Percentiles rank a stretch among this genome's conserved stretches.
phyloP scores from a whole-genome alignment of 495 filamentous ascomycete species.

The Tuber brumale region DNA sequence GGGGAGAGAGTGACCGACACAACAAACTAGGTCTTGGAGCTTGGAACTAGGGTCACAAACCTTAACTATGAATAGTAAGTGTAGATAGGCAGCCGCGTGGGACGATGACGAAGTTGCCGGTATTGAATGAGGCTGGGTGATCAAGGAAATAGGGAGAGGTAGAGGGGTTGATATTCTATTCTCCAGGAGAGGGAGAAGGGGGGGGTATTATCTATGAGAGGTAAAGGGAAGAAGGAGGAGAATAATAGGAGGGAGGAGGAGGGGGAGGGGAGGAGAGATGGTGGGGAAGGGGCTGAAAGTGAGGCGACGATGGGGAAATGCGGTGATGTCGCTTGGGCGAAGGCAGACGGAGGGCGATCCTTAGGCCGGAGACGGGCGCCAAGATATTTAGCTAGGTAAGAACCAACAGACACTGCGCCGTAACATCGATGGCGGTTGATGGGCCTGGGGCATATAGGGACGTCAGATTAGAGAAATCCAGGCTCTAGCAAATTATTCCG shows the following conservation, averaged over 20 bases:
- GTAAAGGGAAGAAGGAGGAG: not conserved
- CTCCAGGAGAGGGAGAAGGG: not conserved
- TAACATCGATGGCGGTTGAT: not conserved
- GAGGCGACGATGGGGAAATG: slow-evolving; percentile 1
- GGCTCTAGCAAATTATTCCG: not conserved
- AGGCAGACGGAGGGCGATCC: not conserved
- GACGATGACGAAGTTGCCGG: not conserved
- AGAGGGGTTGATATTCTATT: not conserved
- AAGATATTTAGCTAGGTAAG: not conserved
- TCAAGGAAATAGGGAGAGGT: not conserved
- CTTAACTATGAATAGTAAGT: slow-evolving; percentile 5
- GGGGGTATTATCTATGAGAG: not conserved
- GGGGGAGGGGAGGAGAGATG: not conserved
- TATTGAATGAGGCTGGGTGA: not conserved
- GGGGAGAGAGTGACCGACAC: slow-evolving; percentile 11
- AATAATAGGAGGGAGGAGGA: not conserved
- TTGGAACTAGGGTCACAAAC: not conserved
- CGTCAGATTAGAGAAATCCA: not conserved
- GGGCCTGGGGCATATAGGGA: not conserved
- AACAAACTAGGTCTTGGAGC: not conserved
- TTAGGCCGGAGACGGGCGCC: not conserved
- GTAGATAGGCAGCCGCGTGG: not conserved
- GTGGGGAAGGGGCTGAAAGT: slow-evolving; percentile 2
- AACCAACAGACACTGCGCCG: not conserved
- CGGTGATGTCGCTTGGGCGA: slow-evolving; percentile 1